A percentile compares a stretch with the other conserved stretches of the same genome.
Conservation (phyloP, 345 rosid genomes). For the Salix udensis region DNA sequence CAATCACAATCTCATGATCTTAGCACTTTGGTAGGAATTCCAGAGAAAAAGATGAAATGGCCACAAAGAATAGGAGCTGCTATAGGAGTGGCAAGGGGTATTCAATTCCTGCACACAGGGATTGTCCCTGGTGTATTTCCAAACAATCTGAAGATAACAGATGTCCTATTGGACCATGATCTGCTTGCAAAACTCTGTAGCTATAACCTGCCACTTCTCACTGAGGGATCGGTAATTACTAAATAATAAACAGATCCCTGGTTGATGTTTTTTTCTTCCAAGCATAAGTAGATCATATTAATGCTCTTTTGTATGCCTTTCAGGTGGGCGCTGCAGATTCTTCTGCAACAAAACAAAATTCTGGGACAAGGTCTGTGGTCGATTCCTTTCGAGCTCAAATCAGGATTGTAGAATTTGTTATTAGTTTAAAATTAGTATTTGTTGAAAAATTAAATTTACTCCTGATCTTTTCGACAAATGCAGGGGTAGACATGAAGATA, state of each 20-base stretch:
- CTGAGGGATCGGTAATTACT: slow-evolving; percentile 31
- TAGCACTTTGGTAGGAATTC: slow-evolving; percentile 8
- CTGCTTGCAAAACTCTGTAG: slow-evolving; percentile 45
- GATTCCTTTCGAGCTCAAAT: background rate
- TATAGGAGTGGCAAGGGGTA: slow-evolving; percentile 45
- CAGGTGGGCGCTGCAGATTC: slow-evolving; percentile 27
- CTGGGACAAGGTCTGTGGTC: slow-evolving; percentile 21
- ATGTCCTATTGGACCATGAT: slow-evolving; percentile 45
- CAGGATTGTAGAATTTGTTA: background rate
- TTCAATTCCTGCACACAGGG: slow-evolving; percentile 61
- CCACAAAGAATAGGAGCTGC: slow-evolving; percentile 44
- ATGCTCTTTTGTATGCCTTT: slow-evolving; percentile 9
- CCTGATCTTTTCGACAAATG: background rate
- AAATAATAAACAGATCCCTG: background rate
- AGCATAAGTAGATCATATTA: background rate
- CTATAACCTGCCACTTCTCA: slow-evolving; percentile 44
- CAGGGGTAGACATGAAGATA: slow-evolving; percentile 36
- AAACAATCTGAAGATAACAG: slow-evolving; percentile 51
- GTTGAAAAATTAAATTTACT: too few relatives aligned
- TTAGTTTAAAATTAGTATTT: too few relatives aligned
- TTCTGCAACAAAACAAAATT: slow-evolving; percentile 23
- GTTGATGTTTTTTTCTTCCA: background rate
- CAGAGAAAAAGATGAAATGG: slow-evolving; percentile 38
- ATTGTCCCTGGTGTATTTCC: slow-evolving; percentile 49
- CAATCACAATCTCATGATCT: background rate